These are phyloP conservation scores for Peronospora farinosa DNA, from an alignment of 352 stramenopile genomes.

Conservation along the genomic window DNA sequence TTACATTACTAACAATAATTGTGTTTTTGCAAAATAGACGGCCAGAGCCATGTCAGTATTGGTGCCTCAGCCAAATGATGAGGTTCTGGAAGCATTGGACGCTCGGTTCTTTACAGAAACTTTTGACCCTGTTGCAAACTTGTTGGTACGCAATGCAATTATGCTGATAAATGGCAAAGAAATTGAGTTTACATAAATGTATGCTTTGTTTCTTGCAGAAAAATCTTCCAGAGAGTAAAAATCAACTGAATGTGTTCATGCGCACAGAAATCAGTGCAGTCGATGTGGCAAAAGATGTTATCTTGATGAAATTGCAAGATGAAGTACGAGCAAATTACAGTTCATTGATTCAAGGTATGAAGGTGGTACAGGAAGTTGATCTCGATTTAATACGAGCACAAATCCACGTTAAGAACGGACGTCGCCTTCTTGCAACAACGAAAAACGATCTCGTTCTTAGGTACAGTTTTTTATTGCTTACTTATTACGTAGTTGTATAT, in stretches of 20 bases:
- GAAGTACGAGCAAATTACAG: conserved; percentile 76
- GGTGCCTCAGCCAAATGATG: conserved; percentile 55
- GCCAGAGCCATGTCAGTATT: conserved; percentile 52
- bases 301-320: conserved; percentile 70
- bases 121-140: conserved; percentile 63
- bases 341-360: conserved; percentile 81
- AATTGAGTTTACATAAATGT: neutral
- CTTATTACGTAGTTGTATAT: neutral
- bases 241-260: conserved; percentile 60
- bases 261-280: conserved; percentile 78
- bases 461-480: conserved; percentile 19
- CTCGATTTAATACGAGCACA: conserved; percentile 76
- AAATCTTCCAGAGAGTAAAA: conserved; percentile 42
- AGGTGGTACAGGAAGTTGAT: conserved; percentile 83
- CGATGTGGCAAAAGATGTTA: conserved; percentile 72
- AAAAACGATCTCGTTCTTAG: conserved; percentile 72
- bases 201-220: conserved; percentile 30
- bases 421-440: conserved; percentile 55
- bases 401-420: conserved; percentile 85
- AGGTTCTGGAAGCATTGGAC: conserved; percentile 66
- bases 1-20: conserved; percentile 8
- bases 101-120: conserved; percentile 74
- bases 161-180: neutral
- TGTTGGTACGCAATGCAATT: conserved; percentile 41
- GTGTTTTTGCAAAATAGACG: conserved; percentile 16